Base-by-base conservation (phyloP, 345 rosid genomes). In the Pistacia vera region DNA sequence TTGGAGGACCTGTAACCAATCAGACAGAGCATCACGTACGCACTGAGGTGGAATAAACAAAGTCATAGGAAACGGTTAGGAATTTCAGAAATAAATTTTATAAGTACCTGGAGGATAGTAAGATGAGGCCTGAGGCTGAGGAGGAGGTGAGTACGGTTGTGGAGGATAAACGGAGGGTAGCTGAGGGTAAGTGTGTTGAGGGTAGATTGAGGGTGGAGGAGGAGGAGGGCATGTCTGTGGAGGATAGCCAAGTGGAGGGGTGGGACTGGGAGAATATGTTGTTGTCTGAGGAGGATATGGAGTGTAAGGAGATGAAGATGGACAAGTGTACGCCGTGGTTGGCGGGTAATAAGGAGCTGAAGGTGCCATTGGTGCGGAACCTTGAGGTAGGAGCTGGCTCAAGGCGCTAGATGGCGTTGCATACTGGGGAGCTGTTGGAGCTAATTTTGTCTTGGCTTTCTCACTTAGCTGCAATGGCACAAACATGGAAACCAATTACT, bases 201-300 rank as follows among this genome's bases (percentile, higher is more conserved):
- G 46, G 46, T 41, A 41, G 46, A 41, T 41, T 41, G 46, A 41
- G 8, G 46, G 46, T 7, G 41, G 41, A 38, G 46, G 46, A 41
- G 46, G 46, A 41, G 46, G 80, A 18, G 67, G 71, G n/a, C 28
- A 71, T 38, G 75, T 73, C 56, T 74, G 67, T 18, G 71, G 74
- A 60, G 71, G 73, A 75, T 75, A 75, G 35, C 77, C 73, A 6
- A 44, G 77, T 2, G 78, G 79, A 18, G 75, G 1, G 84, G 71
- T 56, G 12, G 72, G 62, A 11, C 28, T 9, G 11, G 74, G 70
- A 67, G 74, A 70, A 33, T 51, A 76, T 35, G 77, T 10, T 2
- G 59, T 28, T 8, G 77, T 59, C 11, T 46, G 63, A 17, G 79
- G 70, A 68, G 79, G 76, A 61, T 76, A 78, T 3, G 33, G 28